A percentile compares a stretch with the other conserved stretches of the same genome.
Evolutionary conservation across 148 eudicot genomes (phyloP).

Genomic region (Salicornia ramosissima): DNA sequence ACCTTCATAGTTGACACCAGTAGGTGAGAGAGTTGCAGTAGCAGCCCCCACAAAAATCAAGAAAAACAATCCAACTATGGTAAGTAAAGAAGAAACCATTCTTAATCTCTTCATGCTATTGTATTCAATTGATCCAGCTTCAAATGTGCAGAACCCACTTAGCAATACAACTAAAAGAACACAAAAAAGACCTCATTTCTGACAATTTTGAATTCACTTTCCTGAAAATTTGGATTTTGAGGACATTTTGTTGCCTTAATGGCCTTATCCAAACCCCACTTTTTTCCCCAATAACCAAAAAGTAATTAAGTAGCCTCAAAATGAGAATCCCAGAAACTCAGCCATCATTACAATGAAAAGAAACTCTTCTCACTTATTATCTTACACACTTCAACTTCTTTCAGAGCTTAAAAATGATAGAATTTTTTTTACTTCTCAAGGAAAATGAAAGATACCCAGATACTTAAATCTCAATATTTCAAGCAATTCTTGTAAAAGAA

Average conservation of each 20-base stretch:
- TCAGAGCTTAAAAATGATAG: not conserved
- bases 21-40: constrained; percentile 80
- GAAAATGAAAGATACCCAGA: constrained; percentile 1
- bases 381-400: not conserved
- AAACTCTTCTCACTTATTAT: not conserved
- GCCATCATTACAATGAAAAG: constrained; percentile 22
- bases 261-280: constrained; percentile 11
- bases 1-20: constrained; percentile 97
- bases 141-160: constrained; percentile 21
- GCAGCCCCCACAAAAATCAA: constrained; percentile 40
- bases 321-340: constrained; percentile 15
- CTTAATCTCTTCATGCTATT: constrained; percentile 10
- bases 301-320: constrained; percentile 15
- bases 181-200: constrained; percentile 6
- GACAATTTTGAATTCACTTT: constrained; percentile 10
- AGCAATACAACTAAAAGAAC: not conserved
- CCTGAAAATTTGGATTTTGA: constrained; percentile 10
- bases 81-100: constrained; percentile 22
- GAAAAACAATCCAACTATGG: constrained; percentile 43
- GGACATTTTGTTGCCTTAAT: constrained; percentile 11
- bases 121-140: constrained; percentile 8
- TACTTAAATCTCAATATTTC: not conserved
- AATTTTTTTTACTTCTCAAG: not conserved
- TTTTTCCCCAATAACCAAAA: not conserved
- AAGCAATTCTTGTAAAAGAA: not conserved